These are phyloP conservation scores for Cyanophora paradoxa DNA, from an alignment of 78 protist genomes.

Conservation along the genomic window DNA sequence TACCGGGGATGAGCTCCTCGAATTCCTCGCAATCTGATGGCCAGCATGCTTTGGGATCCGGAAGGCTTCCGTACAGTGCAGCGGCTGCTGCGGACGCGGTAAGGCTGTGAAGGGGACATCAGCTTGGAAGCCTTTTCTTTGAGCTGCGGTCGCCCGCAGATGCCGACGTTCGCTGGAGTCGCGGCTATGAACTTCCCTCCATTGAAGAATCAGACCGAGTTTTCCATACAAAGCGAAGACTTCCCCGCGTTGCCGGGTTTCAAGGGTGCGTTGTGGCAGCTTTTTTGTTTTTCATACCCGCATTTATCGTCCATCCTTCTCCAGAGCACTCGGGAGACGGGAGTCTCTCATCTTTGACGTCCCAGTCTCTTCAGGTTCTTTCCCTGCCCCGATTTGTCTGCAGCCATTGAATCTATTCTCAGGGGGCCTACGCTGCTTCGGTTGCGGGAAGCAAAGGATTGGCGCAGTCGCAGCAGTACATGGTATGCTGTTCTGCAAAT, in stretches of 20 bases:
- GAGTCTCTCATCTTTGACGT: not conserved
- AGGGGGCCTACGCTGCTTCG: no score
- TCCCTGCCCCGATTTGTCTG: no score
- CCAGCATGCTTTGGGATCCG: no score
- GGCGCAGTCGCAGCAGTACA: no score
- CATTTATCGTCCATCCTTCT: not conserved
- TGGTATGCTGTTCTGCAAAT: no score
- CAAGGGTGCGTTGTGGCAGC: not conserved
- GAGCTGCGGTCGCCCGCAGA: not conserved
- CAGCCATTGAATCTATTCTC: no score
- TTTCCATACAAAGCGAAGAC: not conserved
- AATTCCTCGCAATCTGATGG: no score
- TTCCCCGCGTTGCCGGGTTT: slow-evolving; percentile 14
- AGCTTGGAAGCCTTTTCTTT: not conserved
- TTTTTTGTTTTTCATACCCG: not conserved
- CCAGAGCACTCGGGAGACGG: not conserved
- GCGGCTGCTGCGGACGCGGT: not conserved
- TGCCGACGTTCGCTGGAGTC: not conserved
- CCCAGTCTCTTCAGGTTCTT: no score
- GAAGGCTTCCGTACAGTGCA: not conserved
- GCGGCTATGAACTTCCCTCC: not conserved
- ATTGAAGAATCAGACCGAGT: not conserved
- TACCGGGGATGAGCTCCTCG: no score
- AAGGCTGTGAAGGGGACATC: not conserved
- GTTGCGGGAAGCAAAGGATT: no score